These are phyloP conservation scores for Tolypocladium album DNA, from an alignment of 2,329 filamentous ascomycete species.

Conservation along the genomic window DNA sequence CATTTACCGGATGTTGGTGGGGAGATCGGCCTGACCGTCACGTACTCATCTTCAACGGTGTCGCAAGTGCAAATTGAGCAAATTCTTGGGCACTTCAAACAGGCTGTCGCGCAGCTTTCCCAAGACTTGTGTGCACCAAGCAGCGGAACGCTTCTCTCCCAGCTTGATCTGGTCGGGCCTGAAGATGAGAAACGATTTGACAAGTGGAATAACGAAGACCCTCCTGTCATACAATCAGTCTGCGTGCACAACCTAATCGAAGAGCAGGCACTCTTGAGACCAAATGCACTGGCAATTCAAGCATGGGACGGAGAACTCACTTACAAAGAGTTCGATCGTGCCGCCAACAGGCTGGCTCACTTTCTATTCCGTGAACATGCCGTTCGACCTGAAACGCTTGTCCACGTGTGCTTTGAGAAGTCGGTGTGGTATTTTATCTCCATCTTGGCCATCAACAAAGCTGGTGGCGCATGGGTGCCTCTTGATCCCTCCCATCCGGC, in stretches of 20 bases:
- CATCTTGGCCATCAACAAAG: constrained; percentile 23
- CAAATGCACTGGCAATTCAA: constrained; percentile 23
- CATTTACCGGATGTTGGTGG: neutral
- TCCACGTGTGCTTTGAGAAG: constrained; percentile 26
- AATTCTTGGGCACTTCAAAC: constrained; percentile 2
- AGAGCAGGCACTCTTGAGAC: constrained; percentile 19
- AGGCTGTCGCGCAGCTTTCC: neutral
- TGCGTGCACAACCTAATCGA: neutral
- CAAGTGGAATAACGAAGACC: neutral
- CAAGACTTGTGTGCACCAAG: neutral
- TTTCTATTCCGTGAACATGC: constrained; percentile 10
- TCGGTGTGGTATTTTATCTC: constrained; percentile 22
- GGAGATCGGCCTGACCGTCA: neutral
- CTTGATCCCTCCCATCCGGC: constrained; percentile 27
- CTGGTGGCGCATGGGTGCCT: constrained; percentile 18
- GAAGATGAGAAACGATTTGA: neutral
- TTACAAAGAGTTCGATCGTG: constrained; percentile 25
- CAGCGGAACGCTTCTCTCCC: neutral
- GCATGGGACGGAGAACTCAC: constrained; percentile 33
- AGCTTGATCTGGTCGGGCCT: neutral
- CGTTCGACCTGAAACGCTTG: constrained; percentile 11
- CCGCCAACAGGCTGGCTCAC: constrained; percentile 25
- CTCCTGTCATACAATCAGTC: neutral
- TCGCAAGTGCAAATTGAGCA: neutral
- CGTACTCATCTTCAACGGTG: neutral